Conservation (phyloP, 164 flowering plant species). For the Hamamelis virginiana region DNA sequence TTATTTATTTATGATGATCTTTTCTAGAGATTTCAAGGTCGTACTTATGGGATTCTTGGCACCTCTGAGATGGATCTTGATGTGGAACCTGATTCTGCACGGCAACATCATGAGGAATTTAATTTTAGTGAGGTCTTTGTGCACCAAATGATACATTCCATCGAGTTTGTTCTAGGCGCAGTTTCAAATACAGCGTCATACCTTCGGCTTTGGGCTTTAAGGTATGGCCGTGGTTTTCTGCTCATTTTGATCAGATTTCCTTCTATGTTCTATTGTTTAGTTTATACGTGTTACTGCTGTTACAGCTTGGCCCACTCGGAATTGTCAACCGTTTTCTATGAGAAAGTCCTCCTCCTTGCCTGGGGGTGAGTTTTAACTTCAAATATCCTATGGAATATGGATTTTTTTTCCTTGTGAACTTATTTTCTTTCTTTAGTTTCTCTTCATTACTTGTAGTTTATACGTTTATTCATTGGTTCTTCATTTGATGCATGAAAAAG, state of each 20-base stretch:
- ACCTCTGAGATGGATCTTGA: constrained; percentile 80
- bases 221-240: constrained; percentile 34
- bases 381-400: neutral
- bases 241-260: constrained; percentile 1
- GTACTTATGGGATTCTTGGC: constrained; percentile 75
- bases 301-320: constrained; percentile 96
- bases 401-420: neutral
- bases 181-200: constrained; percentile 97
- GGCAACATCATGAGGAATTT: constrained; percentile 76
- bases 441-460: neutral
- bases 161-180: constrained; percentile 89
- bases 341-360: constrained; percentile 83
- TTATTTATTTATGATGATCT: neutral
- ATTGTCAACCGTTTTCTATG: constrained; percentile 89
- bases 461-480: neutral
- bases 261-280: constrained; percentile 1
- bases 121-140: constrained; percentile 90
- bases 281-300: constrained; percentile 13
- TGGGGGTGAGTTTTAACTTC: constrained; percentile 68
- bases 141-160: constrained; percentile 95
- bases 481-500: neutral
- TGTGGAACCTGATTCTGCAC: constrained; percentile 78
- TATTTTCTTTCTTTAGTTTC: neutral
- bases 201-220: constrained; percentile 95
- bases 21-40: constrained; percentile 91